Base-by-base conservation (phyloP, 495 filamentous ascomycete species). In the Neurospora sp. region DNA sequence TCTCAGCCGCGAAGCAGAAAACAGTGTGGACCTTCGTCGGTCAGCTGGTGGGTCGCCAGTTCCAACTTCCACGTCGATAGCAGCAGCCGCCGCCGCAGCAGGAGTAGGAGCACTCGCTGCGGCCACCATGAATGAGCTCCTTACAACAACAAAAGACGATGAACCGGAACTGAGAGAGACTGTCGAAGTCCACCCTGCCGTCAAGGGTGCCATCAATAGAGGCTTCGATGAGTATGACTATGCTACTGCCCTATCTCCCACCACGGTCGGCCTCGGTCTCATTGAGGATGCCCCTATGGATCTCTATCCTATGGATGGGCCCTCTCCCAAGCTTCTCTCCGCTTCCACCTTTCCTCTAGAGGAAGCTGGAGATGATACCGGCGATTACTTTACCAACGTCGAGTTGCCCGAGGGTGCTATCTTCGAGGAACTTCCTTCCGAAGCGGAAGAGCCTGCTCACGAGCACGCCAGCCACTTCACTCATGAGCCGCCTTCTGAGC, bases 401-500 rank as follows among this genome's bases (percentile, higher is more conserved):
- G 14, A 66, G 27, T 9, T 66, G 14, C 54, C 54, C 54, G 31
- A 66, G 12, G 54, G 54, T 35, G 54, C 23, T 18, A 35, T 37
- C 6, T 18, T 70, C 73, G 49, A 79, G 79, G 72, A 76, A 78
- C 54, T 66, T 35, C 54, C 54, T 31, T 66, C 27, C 54, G 54
- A 66, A 16, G 6, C 27, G 0, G 54, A 62, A 1, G 20, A 27
- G 49, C 20, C 49, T 27, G 49, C 49, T 62, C 54, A 14, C 1
- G 54, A 62, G 54, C 54, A 66, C 54, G 54, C 75, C 60, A 84
- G 82, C 72, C 77, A 80, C 74, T 74, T 84, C 11, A 75, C 78
- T 72, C 84, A 84, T 70, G 82, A 84, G 4, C 79, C 79, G 46
- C 81, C 80, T 3, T 84, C 83, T 41, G 84, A 82, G 66, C 75